These are phyloP conservation scores for Pezizomycotina sp. DNA, from an alignment of 2,329 filamentous ascomycete species.

Conservation along the genomic window DNA sequence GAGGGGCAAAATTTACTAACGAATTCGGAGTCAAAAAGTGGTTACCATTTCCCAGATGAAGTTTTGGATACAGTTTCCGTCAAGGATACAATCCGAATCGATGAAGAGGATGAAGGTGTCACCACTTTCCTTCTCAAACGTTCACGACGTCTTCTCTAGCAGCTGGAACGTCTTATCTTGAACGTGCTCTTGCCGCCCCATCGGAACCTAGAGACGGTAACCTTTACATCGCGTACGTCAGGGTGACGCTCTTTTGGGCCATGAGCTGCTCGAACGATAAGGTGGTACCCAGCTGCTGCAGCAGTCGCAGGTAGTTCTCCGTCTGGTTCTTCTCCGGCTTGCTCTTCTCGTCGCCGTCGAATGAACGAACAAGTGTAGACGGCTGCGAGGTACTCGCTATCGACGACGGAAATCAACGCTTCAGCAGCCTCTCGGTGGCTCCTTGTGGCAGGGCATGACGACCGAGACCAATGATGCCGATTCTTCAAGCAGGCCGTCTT, in stretches of 20 bases:
- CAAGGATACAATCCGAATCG: slow-evolving; percentile 89
- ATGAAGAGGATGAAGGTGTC: slow-evolving; percentile 93
- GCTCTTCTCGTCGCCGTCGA: slow-evolving; percentile 78
- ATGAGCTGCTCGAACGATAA: slow-evolving; percentile 50
- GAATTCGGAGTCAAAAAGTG: slow-evolving; percentile 1
- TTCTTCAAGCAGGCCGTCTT: slow-evolving; percentile 69
- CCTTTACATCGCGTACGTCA: slow-evolving; percentile 62
- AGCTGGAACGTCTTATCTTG: slow-evolving; percentile 87
- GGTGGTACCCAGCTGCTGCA: slow-evolving; percentile 69
- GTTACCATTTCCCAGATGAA: slow-evolving; percentile 85
- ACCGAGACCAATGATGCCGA: slow-evolving; percentile 88
- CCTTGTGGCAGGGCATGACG: slow-evolving; percentile 97
- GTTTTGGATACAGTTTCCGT: slow-evolving; percentile 82
- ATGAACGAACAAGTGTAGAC: slow-evolving; percentile 89
- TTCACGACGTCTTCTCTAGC: slow-evolving; percentile 78
- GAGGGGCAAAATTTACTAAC: not conserved
- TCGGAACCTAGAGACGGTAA: slow-evolving; percentile 81
- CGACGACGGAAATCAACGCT: slow-evolving; percentile 80
- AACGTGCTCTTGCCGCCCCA: slow-evolving; percentile 90
- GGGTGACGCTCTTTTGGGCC: slow-evolving; percentile 81
- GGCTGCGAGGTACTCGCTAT: slow-evolving; percentile 87
- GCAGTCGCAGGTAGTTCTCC: too few relatives aligned
- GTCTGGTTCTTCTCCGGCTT: slow-evolving; percentile 74
- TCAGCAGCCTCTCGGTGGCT: slow-evolving; percentile 64
- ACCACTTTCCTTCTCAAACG: slow-evolving; percentile 74